Conservation (phyloP, 768 basidiomycete genomes). For the Collybia nuda region DNA sequence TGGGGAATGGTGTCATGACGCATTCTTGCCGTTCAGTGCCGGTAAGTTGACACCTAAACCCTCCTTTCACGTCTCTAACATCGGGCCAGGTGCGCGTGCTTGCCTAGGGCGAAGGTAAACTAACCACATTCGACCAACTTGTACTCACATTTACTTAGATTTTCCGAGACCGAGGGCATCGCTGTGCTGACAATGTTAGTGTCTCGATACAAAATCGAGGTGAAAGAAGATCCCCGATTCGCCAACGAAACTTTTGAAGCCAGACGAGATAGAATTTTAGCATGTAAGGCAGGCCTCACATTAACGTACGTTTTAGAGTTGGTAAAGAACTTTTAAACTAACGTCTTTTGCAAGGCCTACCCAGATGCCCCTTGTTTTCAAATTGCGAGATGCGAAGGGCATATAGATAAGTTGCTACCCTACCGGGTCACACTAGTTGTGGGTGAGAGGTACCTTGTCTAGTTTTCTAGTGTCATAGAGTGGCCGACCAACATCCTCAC, state of each 20-base stretch:
- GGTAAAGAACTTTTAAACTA: not conserved
- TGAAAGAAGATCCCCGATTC: slow-evolving; percentile 52
- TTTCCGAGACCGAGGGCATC: slow-evolving; percentile 51
- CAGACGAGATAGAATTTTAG: slow-evolving; percentile 40
- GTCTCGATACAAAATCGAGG: slow-evolving; percentile 42
- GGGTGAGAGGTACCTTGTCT: no score
- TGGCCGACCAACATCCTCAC: no score
- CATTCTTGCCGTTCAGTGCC: slow-evolving; percentile 51
- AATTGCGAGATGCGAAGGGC: slow-evolving; percentile 15
- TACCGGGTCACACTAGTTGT: no score
- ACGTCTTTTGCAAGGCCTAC: slow-evolving; percentile 22
- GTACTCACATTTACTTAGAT: slow-evolving; percentile 22
- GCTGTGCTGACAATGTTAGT: slow-evolving; percentile 51
- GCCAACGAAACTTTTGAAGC: slow-evolving; percentile 45
- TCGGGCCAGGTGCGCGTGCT: slow-evolving; percentile 35
- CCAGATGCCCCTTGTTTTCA: slow-evolving; percentile 32
- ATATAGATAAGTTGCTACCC: no score
- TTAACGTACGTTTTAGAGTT: slow-evolving; percentile 36
- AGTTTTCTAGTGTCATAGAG: no score
- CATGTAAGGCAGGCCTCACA: slow-evolving; percentile 34
- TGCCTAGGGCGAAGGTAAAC: slow-evolving; percentile 44
- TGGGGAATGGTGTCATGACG: slow-evolving; percentile 52
- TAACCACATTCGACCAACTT: not conserved
- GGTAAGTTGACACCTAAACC: slow-evolving; percentile 23
- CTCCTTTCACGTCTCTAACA: not conserved